Percentiles rank a stretch among this genome's conserved stretches.
phyloP scores from a whole-genome alignment of 768 basidiomycete genomes.

The Russula compacta region DNA sequence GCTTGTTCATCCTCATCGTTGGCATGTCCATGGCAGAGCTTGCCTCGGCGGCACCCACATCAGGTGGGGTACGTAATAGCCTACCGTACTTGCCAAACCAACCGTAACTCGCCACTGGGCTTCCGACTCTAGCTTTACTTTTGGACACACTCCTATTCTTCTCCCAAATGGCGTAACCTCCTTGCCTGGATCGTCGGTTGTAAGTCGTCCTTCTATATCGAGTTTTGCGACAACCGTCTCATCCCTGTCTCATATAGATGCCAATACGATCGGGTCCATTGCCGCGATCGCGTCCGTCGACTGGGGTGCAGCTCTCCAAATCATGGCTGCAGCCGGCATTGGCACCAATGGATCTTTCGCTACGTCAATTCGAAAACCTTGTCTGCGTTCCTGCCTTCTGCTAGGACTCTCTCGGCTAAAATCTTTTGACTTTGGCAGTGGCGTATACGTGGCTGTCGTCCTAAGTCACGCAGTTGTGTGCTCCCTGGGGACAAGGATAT shows the following conservation, averaged over 20 bases:
- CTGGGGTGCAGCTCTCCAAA: constrained; percentile 52
- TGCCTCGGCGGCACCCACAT: constrained; percentile 63
- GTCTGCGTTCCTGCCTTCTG: constrained; percentile 27
- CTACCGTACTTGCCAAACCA: not conserved
- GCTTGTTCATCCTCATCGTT: constrained; percentile 51
- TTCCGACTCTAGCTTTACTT: constrained; percentile 42
- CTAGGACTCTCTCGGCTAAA: not conserved
- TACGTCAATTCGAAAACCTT: constrained; percentile 35
- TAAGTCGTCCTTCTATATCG: constrained; percentile 25
- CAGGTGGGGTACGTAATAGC: constrained; percentile 46
- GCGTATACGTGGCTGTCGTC: constrained; percentile 54
- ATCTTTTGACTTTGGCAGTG: constrained; percentile 32
- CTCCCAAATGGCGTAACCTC: constrained; percentile 47
- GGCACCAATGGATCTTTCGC: constrained; percentile 31
- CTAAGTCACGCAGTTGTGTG: constrained; percentile 55
- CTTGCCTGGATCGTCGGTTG: constrained; percentile 66
- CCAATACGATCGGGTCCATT: constrained; percentile 49
- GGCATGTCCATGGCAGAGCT: constrained; percentile 64
- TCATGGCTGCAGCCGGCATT: constrained; percentile 43
- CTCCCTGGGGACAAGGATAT: constrained; percentile 52
- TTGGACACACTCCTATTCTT: constrained; percentile 54
- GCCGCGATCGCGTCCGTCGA: constrained; percentile 43
- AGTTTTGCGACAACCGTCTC: not conserved
- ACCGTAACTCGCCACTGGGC: not conserved
- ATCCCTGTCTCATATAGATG: constrained; percentile 33